Base-by-base conservation (phyloP, 768 basidiomycete species). In the Cyathus striatus region DNA sequence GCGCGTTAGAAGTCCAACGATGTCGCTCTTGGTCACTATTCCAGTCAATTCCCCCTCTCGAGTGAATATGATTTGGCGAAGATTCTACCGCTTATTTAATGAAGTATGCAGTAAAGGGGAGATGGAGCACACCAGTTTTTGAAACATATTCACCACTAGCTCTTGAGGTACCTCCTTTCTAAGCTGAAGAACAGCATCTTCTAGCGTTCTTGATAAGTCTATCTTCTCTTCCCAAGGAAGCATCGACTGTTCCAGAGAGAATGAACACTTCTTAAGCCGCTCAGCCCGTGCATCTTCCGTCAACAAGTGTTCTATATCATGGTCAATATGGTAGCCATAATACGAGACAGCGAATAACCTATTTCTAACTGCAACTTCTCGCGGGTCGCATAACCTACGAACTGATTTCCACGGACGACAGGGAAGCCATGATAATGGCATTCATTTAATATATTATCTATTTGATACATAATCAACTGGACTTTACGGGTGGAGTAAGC, bases 131-230 rank as follows among this genome's bases (percentile, higher is more conserved):
- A 81, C 85, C 58, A 87, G 59, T 63, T 80, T 84, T 59, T 84
- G 84, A 65, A 86, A 86, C 75, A 83, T 82, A 51, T 68, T 76
- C 21, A 86, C 83, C 12, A 86, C 80, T 7, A 84, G 64, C 49
- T 86, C 83, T 54, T 80, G 72, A 2, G 85, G 82, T 10, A 83
- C 78, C 48, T 83, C 81, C 55, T 82, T 78, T 25, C 81, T 70
- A 42, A 87, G 65, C 46, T 83, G 78, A 38, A 86, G 65, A 1
- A 81, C 62, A 0, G 79, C 70, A 34, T 75, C 66, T 50, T 76
- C 72, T 10, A 75, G 55, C 22, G 68, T 56, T 17, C 50, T 50
- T 3, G 68, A 67, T 36, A 74, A 49, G 47, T 75, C 66, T 6
- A 70, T 52, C 26, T 62, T 52, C 33, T 59, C 60, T 9, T 57